Percentiles rank a stretch among this genome's conserved stretches.
These are phyloP conservation scores for Acacia pycnantha DNA, from an alignment of 331 rosid genomes.

Conservation along the genomic window DNA sequence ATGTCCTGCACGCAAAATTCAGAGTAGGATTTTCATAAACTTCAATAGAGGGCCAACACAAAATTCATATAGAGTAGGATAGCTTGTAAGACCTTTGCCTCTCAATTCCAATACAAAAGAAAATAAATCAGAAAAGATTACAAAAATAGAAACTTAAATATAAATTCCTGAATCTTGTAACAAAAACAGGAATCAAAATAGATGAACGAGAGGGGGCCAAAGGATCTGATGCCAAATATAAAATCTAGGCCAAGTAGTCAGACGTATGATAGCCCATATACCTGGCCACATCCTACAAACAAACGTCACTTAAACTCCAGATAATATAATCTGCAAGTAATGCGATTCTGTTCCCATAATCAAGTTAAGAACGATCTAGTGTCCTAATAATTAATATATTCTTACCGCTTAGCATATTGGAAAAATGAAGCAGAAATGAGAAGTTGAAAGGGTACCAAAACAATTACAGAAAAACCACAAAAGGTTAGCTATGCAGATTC, in stretches of 20 bases:
- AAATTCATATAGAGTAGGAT: no score
- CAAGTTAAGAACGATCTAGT: slow-evolving; percentile 6
- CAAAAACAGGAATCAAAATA: neutral
- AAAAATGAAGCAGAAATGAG: no score
- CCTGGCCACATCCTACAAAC: no score
- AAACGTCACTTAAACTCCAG: slow-evolving; percentile 17
- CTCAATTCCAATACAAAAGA: neutral
- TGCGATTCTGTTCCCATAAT: neutral
- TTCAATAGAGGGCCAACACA: neutral
- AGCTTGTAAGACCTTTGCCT: neutral
- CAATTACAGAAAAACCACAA: no score
- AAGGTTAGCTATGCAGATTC: no score
- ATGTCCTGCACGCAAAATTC: slow-evolving; percentile 57
- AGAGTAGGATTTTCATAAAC: neutral
- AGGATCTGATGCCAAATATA: neutral
- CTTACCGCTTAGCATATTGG: neutral
- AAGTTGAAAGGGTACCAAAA: no score
- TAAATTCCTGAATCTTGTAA: neutral
- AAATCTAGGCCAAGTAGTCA: no score
- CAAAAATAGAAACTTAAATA: neutral
- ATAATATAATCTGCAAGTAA: slow-evolving; percentile 2
- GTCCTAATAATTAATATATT: neutral
- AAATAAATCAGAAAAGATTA: no score
- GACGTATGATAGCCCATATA: no score
- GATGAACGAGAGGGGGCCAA: no score